These are phyloP conservation scores for Vaccinium darrowii DNA, from an alignment of 148 eudicot genomes.

Conservation along the genomic window DNA sequence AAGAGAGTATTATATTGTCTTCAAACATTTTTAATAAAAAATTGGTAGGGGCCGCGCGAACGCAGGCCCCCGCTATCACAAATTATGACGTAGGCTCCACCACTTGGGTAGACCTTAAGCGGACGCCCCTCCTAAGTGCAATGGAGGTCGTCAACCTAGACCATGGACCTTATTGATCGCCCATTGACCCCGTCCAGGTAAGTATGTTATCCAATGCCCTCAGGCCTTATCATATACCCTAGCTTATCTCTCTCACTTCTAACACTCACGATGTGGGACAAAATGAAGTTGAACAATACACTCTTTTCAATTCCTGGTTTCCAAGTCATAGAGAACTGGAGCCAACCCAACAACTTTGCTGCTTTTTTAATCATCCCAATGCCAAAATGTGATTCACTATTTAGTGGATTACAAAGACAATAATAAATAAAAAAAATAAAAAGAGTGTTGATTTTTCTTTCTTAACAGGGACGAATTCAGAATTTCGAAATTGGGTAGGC, in stretches of 20 bases:
- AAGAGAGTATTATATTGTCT: too few species aligned
- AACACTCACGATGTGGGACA: background rate
- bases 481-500: too few species aligned
- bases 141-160: constrained; percentile 66
- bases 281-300: too few species aligned
- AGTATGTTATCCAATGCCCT: constrained; percentile 25
- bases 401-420: too few species aligned
- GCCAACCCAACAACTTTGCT: background rate
- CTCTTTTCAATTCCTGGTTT: background rate
- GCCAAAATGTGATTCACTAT: too few species aligned
- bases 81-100: constrained; percentile 71
- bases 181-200: constrained; percentile 81
- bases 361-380: background rate
- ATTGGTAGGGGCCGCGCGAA: constrained; percentile 61
- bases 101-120: constrained; percentile 62
- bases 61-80: constrained; percentile 59
- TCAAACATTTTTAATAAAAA: background rate
- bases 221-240: background rate
- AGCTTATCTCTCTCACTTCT: background rate
- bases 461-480: too few species aligned
- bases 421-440: too few species aligned
- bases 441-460: too few species aligned
- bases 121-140: constrained; percentile 57
- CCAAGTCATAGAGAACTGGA: background rate
- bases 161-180: constrained; percentile 58